Evolutionary conservation across 2,329 filamentous ascomycete species (phyloP).

Genomic region (Periconia macrospinosa): DNA sequence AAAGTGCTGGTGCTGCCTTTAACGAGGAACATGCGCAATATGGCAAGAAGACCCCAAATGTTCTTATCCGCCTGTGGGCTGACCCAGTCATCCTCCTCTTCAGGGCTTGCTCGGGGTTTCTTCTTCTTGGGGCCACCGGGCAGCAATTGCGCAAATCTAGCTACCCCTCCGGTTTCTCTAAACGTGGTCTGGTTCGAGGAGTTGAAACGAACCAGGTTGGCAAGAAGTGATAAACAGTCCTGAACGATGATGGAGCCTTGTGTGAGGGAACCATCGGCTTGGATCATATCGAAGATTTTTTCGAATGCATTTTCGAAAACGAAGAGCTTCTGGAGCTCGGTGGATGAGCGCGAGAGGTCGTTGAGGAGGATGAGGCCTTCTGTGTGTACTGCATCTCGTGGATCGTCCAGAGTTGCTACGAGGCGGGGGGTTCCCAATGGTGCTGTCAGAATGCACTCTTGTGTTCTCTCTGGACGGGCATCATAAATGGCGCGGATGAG

Average conservation of each 20-base stretch:
- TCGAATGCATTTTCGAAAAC: slow-evolving; percentile 95
- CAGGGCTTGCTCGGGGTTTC: slow-evolving; percentile 55
- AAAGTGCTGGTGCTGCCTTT: slow-evolving; percentile 77
- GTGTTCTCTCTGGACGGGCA: slow-evolving; percentile 85
- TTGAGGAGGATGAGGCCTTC: slow-evolving; percentile 82
- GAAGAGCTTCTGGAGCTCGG: slow-evolving; percentile 91
- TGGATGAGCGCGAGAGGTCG: slow-evolving; percentile 80
- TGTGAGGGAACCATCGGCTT: slow-evolving; percentile 75
- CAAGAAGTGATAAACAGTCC: slow-evolving; percentile 87
- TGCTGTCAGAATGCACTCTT: slow-evolving; percentile 90
- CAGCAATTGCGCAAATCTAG: slow-evolving; percentile 70
- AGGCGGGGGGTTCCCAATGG: slow-evolving; percentile 86
- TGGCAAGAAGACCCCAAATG: slow-evolving; percentile 83
- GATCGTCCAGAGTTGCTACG: slow-evolving; percentile 81
- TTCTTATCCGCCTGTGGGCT: slow-evolving; percentile 83
- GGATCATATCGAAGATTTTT: slow-evolving; percentile 78
- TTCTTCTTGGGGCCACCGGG: slow-evolving; percentile 60
- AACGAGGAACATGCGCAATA: slow-evolving; percentile 83
- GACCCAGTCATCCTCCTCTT: slow-evolving; percentile 71
- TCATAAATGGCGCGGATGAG: slow-evolving; percentile 83
- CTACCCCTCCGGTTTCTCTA: slow-evolving; percentile 82
- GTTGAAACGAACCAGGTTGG: slow-evolving; percentile 86
- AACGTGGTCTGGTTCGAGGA: slow-evolving; percentile 92
- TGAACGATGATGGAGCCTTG: slow-evolving; percentile 87
- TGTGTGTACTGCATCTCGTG: slow-evolving; percentile 82